phyloP scores from a whole-genome alignment of 2,329 filamentous ascomycete species.

The Diaporthe sp. region DNA sequence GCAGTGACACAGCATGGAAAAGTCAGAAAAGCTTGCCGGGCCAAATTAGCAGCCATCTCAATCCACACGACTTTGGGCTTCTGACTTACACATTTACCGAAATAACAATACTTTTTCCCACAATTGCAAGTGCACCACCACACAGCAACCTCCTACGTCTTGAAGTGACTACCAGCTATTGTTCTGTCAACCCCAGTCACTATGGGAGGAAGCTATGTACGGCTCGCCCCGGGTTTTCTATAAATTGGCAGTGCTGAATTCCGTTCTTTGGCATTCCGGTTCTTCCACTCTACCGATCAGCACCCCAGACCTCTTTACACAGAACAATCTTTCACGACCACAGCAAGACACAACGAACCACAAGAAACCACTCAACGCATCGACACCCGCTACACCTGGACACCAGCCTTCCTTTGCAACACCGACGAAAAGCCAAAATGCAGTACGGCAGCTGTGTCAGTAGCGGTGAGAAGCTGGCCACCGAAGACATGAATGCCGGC shows the following conservation, averaged over 20 bases:
- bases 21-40: background rate
- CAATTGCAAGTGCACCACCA: background rate
- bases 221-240: background rate
- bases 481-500: background rate
- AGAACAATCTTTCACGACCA: background rate
- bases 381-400: too few relatives aligned
- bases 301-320: background rate
- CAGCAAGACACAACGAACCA: background rate
- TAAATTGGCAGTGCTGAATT: background rate
- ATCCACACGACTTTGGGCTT: background rate
- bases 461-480: background rate
- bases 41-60: background rate
- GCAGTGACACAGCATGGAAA: background rate
- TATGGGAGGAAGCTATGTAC: background rate
- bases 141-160: background rate
- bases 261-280: background rate
- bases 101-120: background rate
- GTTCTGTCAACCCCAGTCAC: background rate
- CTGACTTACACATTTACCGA: background rate
- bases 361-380: background rate
- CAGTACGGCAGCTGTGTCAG: background rate
- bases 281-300: background rate
- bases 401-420: background rate
- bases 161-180: background rate
- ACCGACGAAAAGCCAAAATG: background rate